Percentiles rank a stretch among this genome's conserved stretches.
These are phyloP conservation scores for Rhizophagus prolifer DNA, from an alignment of 192 early-diverging fungal species.

Conservation along the genomic window DNA sequence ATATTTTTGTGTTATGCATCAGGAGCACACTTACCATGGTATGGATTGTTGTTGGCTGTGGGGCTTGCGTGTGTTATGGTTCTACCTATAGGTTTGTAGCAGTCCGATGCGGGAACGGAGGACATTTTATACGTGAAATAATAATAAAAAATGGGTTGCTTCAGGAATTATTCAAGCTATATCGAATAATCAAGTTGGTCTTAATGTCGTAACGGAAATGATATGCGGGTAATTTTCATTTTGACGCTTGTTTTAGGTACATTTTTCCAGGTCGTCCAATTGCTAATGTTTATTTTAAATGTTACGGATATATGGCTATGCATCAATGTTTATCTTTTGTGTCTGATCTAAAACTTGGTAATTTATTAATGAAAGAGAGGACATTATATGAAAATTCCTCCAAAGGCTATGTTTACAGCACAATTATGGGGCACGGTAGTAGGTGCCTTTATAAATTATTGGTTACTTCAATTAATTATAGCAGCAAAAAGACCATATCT, in stretches of 20 bases:
- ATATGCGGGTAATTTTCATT: constrained; percentile 46
- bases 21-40: constrained; percentile 48
- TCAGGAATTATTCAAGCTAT: constrained; percentile 67
- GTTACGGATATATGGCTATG: constrained; percentile 56
- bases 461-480: constrained; percentile 34
- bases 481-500: constrained; percentile 31
- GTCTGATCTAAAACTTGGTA: constrained; percentile 72
- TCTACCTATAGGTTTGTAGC: constrained; percentile 56
- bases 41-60: constrained; percentile 47
- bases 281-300: constrained; percentile 61
- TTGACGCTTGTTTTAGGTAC: constrained; percentile 48
- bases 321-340: constrained; percentile 76
- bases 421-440: constrained; percentile 60
- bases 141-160: constrained; percentile 45
- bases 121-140: no score
- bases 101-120: no score
- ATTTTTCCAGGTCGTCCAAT: constrained; percentile 58
- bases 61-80: constrained; percentile 40
- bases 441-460: constrained; percentile 42
- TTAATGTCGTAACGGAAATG: constrained; percentile 62
- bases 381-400: constrained; percentile 73
- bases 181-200: constrained; percentile 50
- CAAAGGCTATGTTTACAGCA: constrained; percentile 59
- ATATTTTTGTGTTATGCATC: constrained; percentile 40
- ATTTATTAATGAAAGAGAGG: constrained; percentile 36